phyloP scores from a whole-genome alignment of 2,329 filamentous ascomycete species.

The Alternaria brassicicola region DNA sequence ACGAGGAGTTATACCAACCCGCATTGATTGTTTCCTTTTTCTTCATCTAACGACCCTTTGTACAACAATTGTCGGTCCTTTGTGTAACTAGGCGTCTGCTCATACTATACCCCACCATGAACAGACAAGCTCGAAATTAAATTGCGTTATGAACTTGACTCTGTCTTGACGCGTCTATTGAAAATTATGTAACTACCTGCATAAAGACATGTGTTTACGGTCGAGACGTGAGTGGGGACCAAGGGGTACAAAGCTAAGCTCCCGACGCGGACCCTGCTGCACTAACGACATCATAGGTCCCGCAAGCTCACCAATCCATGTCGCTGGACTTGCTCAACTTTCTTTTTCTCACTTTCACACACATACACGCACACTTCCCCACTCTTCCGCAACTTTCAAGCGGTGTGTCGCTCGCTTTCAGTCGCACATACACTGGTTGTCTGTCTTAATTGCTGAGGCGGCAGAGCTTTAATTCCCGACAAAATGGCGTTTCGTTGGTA shows the following conservation, averaged over 20 bases:
- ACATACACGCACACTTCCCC: constrained; percentile 8
- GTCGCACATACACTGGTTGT: neutral
- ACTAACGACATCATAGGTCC: constrained; percentile 19
- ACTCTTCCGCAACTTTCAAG: neutral
- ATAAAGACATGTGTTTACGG: constrained; percentile 2
- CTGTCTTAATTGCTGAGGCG: neutral
- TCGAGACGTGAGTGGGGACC: constrained; percentile 9
- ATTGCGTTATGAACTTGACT: constrained; percentile 7
- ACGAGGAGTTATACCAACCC: constrained; percentile 14
- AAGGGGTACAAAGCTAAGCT: constrained; percentile 16
- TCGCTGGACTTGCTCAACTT: constrained; percentile 9
- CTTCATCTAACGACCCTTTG: constrained; percentile 18
- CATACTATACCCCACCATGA: constrained; percentile 31
- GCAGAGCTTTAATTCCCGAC: neutral
- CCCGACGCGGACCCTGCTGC: constrained; percentile 17
- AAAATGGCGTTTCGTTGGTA: constrained; percentile 20
- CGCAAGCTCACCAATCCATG: constrained; percentile 15
- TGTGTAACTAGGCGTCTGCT: constrained; percentile 17
- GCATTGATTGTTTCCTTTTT: constrained; percentile 8
- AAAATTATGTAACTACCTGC: constrained; percentile 1
- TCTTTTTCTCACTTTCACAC: constrained; percentile 7
- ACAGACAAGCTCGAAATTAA: constrained; percentile 24
- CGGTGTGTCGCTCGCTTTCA: constrained; percentile 1
- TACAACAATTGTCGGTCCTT: constrained; percentile 23
- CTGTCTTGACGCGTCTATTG: neutral